These are phyloP conservation scores for Aspergillus campestris DNA, from an alignment of 495 filamentous ascomycete species.

Conservation along the genomic window DNA sequence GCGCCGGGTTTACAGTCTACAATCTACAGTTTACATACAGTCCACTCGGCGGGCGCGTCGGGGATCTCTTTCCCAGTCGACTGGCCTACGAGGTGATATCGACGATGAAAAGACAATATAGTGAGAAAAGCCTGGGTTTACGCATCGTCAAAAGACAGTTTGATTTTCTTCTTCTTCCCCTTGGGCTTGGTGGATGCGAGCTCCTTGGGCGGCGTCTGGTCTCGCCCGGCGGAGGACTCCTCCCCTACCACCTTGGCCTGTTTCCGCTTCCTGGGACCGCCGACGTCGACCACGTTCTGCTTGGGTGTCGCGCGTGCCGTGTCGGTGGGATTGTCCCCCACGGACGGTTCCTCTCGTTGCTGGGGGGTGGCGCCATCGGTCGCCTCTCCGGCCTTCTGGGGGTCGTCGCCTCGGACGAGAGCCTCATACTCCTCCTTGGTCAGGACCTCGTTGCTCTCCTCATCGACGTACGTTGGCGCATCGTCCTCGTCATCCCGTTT, in stretches of 20 bases:
- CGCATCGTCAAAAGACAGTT: slow-evolving; percentile 36
- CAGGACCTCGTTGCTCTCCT: slow-evolving; percentile 40
- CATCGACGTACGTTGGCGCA: slow-evolving; percentile 41
- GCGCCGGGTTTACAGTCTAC: too few species aligned
- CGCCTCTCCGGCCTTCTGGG: slow-evolving; percentile 12
- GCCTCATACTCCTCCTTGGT: slow-evolving; percentile 41
- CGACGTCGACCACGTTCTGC: slow-evolving; percentile 35
- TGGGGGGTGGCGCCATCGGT: slow-evolving; percentile 6
- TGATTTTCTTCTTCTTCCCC: slow-evolving; percentile 40
- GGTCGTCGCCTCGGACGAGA: slow-evolving; percentile 19
- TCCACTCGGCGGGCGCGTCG: too few species aligned
- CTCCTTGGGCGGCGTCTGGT: slow-evolving; percentile 14
- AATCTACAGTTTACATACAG: too few species aligned
- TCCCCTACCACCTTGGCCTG: slow-evolving; percentile 35
- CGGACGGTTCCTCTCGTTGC: slow-evolving; percentile 2
- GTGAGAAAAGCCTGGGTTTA: slow-evolving; percentile 21
- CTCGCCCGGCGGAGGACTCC: slow-evolving; percentile 18
- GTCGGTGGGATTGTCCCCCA: slow-evolving; percentile 8
- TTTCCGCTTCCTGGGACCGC: slow-evolving; percentile 36
- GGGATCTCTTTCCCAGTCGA: too few species aligned
- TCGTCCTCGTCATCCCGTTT: slow-evolving; percentile 35
- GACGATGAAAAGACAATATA: too few species aligned
- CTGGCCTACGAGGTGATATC: too few species aligned
- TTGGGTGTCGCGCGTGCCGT: slow-evolving; percentile 16
- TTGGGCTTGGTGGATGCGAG: slow-evolving; percentile 26